phyloP scores from a whole-genome alignment of 192 early-diverging fungal species.

The Phycomyces nitens region DNA sequence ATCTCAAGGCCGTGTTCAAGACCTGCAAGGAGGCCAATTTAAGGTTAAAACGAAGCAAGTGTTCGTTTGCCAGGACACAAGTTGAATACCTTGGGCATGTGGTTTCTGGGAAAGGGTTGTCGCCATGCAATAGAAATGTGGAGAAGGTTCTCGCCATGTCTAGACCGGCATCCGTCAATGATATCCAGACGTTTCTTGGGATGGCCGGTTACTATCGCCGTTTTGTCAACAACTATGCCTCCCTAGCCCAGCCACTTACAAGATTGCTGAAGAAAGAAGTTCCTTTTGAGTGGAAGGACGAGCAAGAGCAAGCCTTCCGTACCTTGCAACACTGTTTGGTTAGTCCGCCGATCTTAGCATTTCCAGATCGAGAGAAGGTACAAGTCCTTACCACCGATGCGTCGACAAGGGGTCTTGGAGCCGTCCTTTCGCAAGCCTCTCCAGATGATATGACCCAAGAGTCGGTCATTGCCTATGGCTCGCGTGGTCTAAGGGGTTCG shows the following conservation, averaged over 20 bases:
- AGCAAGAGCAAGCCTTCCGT: slow-evolving; percentile 1
- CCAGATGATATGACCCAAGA: background rate
- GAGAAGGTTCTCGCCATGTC: slow-evolving; percentile 16
- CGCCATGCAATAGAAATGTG: slow-evolving; percentile 20
- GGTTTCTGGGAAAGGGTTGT: slow-evolving; percentile 19
- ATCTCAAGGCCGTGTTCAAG: slow-evolving; percentile 23
- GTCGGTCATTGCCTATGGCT: background rate
- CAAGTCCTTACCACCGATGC: slow-evolving; percentile 20
- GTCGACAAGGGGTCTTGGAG: background rate
- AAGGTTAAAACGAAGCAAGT: slow-evolving; percentile 22
- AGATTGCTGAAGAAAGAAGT: slow-evolving; percentile 27
- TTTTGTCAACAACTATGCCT: slow-evolving; percentile 34
- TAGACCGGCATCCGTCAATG: slow-evolving; percentile 7
- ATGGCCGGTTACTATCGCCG: slow-evolving; percentile 35
- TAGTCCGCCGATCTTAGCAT: slow-evolving; percentile 1
- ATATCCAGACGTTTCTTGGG: slow-evolving; percentile 36
- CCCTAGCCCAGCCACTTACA: slow-evolving; percentile 27
- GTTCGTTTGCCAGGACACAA: slow-evolving; percentile 21
- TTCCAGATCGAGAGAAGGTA: background rate
- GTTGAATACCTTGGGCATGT: slow-evolving; percentile 35
- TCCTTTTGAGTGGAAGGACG: slow-evolving; percentile 22
- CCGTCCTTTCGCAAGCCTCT: background rate
- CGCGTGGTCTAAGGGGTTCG: background rate
- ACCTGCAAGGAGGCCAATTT: slow-evolving; percentile 13
- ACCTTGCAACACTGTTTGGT: background rate